These are phyloP conservation scores for Amesomyces nigricolor DNA, from an alignment of 2,329 filamentous ascomycete genomes.

Conservation along the genomic window DNA sequence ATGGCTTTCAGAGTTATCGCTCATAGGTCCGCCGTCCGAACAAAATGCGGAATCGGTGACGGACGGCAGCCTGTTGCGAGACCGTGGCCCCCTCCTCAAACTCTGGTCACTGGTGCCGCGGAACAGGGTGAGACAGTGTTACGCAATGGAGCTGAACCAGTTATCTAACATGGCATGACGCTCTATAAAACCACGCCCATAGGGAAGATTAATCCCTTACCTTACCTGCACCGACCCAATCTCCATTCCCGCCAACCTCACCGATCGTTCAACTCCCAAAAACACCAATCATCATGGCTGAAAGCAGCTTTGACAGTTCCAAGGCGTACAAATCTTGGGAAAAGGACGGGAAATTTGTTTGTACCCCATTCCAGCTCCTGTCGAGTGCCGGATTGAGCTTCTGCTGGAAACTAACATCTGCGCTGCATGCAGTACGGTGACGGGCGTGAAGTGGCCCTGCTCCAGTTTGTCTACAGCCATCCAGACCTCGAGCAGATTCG, in stretches of 20 bases:
- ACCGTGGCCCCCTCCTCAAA: too few relatives aligned
- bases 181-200: neutral
- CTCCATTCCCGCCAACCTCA: neutral
- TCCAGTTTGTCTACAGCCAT: slow-evolving; percentile 62
- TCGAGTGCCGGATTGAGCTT: neutral
- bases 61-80: too few relatives aligned
- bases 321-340: slow-evolving; percentile 14
- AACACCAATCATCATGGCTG: neutral
- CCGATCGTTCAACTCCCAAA: neutral
- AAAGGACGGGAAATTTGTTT: slow-evolving; percentile 15
- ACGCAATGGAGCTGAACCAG: too few relatives aligned
- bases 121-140: too few relatives aligned
- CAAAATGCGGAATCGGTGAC: too few relatives aligned
- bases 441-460: slow-evolving; percentile 66
- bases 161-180: too few relatives aligned
- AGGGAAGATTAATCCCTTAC: too few relatives aligned
- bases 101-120: too few relatives aligned
- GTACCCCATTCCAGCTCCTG: neutral
- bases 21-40: too few relatives aligned
- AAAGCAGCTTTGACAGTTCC: neutral
- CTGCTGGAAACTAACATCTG: slow-evolving; percentile 20
- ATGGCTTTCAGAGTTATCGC: too few relatives aligned
- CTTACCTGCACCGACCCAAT: too few relatives aligned
- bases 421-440: slow-evolving; percentile 51
- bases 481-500: slow-evolving; percentile 58